Evolutionary conservation across 2,329 filamentous ascomycete species (phyloP), one percentile per base, ranked within the genome.

Genomic region (Aspergillus sergii): DNA sequence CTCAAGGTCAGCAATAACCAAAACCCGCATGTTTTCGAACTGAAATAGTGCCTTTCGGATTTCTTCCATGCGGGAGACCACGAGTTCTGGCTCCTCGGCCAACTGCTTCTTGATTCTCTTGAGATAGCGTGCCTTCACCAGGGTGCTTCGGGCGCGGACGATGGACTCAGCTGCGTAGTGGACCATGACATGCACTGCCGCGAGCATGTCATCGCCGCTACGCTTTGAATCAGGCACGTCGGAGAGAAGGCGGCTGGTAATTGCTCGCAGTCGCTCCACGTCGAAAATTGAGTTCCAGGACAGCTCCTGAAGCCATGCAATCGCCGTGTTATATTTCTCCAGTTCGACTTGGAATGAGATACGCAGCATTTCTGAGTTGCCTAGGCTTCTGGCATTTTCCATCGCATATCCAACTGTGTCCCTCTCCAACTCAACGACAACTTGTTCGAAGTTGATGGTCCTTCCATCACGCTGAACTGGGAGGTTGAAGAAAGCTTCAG

Each of bases 221-320:
- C 95, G 91, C 83, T 98, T 99, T 58, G 89, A 85, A 73, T 97
- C 93, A 0, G 95, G 95, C 21, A 99, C 90, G 71, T 98, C 94
- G 3, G 94, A 93, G 21, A 97, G 84, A 53, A 96, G 88, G 77
- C 97, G 96, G 62, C 89, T 89, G 19, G 96, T 83, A 45, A 86
- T 85, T 1, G 87, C 83, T 58, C 84, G 82, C 26, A 90, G 78
- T 64, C 88, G 80, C 61, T 83, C 91, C 3, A 89, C 85, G 71
- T 98, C 94, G 72, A 98, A 97, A 58, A 97, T 84, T 45, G 92
- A 91, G 75, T 96, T 89, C 75, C 94, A 96, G 76, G 97, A 90
- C 78, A 98, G 86, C 14, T 91, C 91, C 23, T 89, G 89, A 14
- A 97, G 84, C 93, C 94, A 97, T 64, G 89, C 84, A 62, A 98